Evolutionary conservation across 176 grass and related monocot genomes (phyloP).

Genomic region (Oryza meyeriana): DNA sequence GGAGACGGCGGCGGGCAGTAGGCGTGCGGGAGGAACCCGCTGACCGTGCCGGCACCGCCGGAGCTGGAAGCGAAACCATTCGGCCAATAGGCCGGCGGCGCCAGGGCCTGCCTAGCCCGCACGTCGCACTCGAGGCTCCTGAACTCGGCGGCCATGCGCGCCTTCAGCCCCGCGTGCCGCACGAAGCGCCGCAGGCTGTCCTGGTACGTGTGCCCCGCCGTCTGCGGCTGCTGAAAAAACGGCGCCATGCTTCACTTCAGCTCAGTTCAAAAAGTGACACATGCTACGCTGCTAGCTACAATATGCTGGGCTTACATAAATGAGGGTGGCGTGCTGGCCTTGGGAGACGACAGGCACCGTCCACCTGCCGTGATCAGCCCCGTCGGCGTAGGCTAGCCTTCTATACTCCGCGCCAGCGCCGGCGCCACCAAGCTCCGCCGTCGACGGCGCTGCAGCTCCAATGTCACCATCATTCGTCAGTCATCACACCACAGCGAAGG

Average conservation of each 20-base stretch:
- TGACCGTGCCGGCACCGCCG: neutral
- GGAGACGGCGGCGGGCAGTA: neutral
- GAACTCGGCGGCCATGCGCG: constrained; percentile 47
- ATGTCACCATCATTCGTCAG: neutral
- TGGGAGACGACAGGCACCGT: neutral
- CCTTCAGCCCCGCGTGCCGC: constrained; percentile 41
- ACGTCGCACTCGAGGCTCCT: constrained; percentile 31
- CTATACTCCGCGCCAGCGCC: neutral
- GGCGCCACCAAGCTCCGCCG: neutral
- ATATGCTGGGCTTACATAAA: neutral
- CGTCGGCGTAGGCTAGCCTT: constrained; percentile 30
- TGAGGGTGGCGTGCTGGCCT: constrained; percentile 3
- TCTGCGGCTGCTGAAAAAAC: constrained; percentile 31
- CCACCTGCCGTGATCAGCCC: neutral
- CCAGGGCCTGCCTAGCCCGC: constrained; percentile 8
- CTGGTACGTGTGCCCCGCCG: constrained; percentile 30
- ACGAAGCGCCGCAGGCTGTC: constrained; percentile 48
- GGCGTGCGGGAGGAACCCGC: neutral
- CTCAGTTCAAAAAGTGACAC: neutral
- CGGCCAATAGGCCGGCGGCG: neutral
- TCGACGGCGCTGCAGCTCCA: neutral
- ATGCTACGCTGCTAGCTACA: neutral
- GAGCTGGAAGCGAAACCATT: neutral
- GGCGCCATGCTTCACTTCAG: neutral
- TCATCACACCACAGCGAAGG: neutral